Base-by-base conservation (phyloP, 345 rosid species). In the Kernera saxatilis region DNA sequence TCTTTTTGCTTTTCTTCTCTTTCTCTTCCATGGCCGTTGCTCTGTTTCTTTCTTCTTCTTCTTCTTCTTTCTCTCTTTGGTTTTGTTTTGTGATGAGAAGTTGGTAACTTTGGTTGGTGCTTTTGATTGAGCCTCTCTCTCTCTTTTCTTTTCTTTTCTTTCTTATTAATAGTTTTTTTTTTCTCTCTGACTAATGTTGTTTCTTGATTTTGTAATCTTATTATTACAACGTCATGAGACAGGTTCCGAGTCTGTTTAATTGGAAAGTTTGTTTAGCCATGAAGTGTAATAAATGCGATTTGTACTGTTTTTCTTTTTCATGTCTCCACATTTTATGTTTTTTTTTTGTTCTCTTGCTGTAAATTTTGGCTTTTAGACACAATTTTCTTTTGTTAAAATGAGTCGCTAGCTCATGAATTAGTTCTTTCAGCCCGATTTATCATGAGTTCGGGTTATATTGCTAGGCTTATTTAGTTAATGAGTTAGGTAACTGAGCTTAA, bases 1-100 rank as follows among this genome's bases (percentile, higher is more conserved):
- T 77, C 67, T 84, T 78, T 58, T 85, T 85, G 60, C 52, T 79
- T 72, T 77, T 78, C 85, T 82, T 81, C 72, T 84, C 85, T 60
- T 85, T 86, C 30, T 78, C 89, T 76, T 63, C 92, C 94, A 88
- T 91, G 77, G 78, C 1, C 1, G 17, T 37, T 59, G 4, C 26
- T 80, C 14, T 54, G 23, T 67, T 63, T 69, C 25, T 44, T 5
- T 13, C 26, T 33, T 2, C 50, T 21, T 2, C 13, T 41, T 46
- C 27, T 62, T 50, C 26, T 41, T 41, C 37, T 50, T 48, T 32
- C 57, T 68, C 51, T 59, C 6, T 30, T 14, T 43, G 8, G 29
- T 9, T 44, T 13, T 17, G 44, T 56, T 35, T 35, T 57, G 53
- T 66, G 53, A 39, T 49, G 52, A 64, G 49, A 59, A 52, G 73